Base-by-base conservation (phyloP, 257 asterid genomes). In the Solanum commersonii region DNA sequence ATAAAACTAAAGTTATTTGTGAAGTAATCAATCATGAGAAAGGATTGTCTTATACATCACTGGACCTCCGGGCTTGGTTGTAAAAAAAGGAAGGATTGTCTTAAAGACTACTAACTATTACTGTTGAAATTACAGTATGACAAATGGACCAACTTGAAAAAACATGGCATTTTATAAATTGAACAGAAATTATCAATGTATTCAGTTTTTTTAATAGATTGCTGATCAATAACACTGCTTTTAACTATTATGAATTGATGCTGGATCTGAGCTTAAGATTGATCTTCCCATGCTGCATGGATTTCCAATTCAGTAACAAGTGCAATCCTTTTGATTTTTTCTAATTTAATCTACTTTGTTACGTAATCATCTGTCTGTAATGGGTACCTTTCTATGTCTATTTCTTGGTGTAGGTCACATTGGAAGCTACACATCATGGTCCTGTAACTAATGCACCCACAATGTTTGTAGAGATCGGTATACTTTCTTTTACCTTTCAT, bases 341-440 rank as follows among this genome's bases (percentile, higher is more conserved):
- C 18, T 27, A 44, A 44, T 44, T 44, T 79, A 15, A 9, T 44
- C 27, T 46, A 16, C 67, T 46, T 46, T 81, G 42, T 46, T 42
- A 38, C 20, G 1, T 16, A 18, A 49, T 37, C 46, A 27, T 72
- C 3, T 56, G 13, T 60, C 40, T 35, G 85, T 87, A 74, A 46
- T 52, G 33, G 31, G 33, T 25, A 49, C 25, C 79, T 56, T 71
- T 83, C n/a, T 73, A 60, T 49, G 29, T 40, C 60, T 38, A 18
- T 34, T 87, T 49, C 86, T 59, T 87, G 86, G 34, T 83, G 70
- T 84, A 91, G 93, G 90, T 91, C 83, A 91, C 93, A 49, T 79
- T 91, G 78, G 93, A 89, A 88, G 93, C 89, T 52, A 91, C 91
- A 59, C 93, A 89, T 89, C 93, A 89, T 88, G 93, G 91, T 29